phyloP scores from a whole-genome alignment of 768 basidiomycete genomes.

The Mycena filopes region DNA sequence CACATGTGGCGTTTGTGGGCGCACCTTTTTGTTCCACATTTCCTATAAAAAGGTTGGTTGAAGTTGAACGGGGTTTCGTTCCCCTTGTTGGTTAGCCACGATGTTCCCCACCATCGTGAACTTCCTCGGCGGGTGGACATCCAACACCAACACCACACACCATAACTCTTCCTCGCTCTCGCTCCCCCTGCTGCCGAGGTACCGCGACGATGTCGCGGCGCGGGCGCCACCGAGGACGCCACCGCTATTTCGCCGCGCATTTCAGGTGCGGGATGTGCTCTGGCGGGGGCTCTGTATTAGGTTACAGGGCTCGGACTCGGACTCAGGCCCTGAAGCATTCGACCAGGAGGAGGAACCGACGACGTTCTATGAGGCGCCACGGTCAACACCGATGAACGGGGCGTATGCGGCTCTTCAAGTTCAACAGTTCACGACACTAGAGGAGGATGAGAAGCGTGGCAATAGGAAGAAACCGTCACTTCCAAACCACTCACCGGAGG shows the following conservation, averaged over 20 bases:
- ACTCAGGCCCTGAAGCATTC: background rate
- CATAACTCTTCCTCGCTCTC: background rate
- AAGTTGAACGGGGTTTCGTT: background rate
- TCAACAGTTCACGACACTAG: too few relatives aligned
- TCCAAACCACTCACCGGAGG: too few relatives aligned
- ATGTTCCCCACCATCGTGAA: constrained; percentile 18
- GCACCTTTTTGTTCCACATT: background rate
- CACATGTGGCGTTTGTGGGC: constrained; percentile 15
- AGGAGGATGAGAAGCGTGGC: background rate
- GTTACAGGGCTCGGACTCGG: background rate
- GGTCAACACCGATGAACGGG: too few relatives aligned
- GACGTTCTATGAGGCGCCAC: too few relatives aligned
- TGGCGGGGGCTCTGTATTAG: background rate
- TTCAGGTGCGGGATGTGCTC: background rate
- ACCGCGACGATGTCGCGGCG: background rate
- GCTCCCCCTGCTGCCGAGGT: background rate
- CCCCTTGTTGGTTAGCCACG: constrained; percentile 15
- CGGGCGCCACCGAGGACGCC: background rate
- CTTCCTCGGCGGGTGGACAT: constrained; percentile 9
- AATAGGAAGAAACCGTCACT: background rate
- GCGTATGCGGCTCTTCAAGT: too few relatives aligned
- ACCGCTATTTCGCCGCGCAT: too few relatives aligned
- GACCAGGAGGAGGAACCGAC: too few relatives aligned
- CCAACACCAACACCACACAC: background rate
- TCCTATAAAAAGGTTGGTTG: background rate